Evolutionary conservation across 495 filamentous ascomycete species (phyloP).

Genomic region (Tuber microsphaerosporum): DNA sequence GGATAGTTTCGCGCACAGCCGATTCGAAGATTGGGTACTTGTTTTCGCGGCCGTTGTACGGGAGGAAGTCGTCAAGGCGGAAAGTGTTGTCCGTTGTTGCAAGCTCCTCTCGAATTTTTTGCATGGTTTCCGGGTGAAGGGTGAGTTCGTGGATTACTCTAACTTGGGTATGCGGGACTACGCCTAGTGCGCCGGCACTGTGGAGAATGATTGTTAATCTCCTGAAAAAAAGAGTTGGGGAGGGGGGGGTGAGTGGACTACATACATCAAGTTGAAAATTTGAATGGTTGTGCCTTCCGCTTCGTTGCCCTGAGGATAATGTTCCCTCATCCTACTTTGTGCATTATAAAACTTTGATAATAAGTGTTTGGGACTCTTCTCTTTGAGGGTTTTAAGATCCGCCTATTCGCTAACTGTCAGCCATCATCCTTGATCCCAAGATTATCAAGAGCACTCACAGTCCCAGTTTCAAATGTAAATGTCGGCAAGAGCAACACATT

Average conservation of each 20-base stretch:
- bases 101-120: conserved; percentile 29
- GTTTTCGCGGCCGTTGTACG: conserved; percentile 14
- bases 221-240: neutral
- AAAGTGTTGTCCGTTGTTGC: conserved; percentile 14
- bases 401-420: conserved; percentile 18
- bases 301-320: conserved; percentile 26
- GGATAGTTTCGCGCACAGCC: conserved; percentile 32
- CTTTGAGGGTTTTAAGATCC: conserved; percentile 23
- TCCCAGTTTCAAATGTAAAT: neutral
- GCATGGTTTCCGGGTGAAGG: conserved; percentile 16
- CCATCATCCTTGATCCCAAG: neutral
- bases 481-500: neutral
- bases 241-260: neutral
- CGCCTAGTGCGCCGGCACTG: conserved; percentile 33
- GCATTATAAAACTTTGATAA: conserved; percentile 28
- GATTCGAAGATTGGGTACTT: conserved; percentile 36
- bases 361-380: conserved; percentile 23
- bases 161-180: conserved; percentile 20
- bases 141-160: conserved; percentile 19
- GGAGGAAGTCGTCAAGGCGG: conserved; percentile 22
- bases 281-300: conserved; percentile 34
- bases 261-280: conserved; percentile 35
- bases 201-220: conserved; percentile 6
- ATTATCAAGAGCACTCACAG: neutral
- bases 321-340: conserved; percentile 26